Percentiles rank a stretch among this genome's conserved stretches.
Evolutionary conservation across 352 stramenopile species (phyloP).

Genomic region (Globisporangium ultimum): DNA sequence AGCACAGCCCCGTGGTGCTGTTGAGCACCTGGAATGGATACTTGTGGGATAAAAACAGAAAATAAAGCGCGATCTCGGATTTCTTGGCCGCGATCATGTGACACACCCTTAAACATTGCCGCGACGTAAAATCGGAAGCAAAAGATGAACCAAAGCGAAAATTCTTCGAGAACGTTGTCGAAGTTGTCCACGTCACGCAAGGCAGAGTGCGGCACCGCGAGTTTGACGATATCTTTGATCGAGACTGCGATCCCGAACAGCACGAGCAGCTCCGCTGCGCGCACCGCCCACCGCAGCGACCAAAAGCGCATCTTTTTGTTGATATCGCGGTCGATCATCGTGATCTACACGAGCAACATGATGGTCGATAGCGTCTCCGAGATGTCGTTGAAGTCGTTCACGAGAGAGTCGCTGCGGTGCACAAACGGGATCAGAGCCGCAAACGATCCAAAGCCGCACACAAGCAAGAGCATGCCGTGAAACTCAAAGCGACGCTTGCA

Average conservation of each 20-base stretch:
- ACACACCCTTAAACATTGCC: constrained; percentile 13
- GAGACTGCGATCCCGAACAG: constrained; percentile 11
- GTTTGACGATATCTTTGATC: constrained; percentile 7
- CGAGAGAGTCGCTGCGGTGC: constrained; percentile 10
- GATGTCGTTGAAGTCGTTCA: constrained; percentile 28
- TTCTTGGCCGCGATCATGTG: constrained; percentile 5
- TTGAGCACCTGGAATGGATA: constrained; percentile 24
- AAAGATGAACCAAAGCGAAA: constrained; percentile 29
- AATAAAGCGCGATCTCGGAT: constrained; percentile 21
- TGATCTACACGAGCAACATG: constrained; percentile 35
- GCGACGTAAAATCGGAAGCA: constrained; percentile 34
- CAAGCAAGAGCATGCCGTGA: too few species aligned
- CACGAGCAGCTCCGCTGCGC: constrained; percentile 13
- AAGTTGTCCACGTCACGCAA: constrained; percentile 8
- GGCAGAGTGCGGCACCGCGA: background rate
- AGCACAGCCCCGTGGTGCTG: constrained; percentile 23
- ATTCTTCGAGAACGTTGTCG: constrained; percentile 24
- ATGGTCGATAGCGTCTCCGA: constrained; percentile 27
- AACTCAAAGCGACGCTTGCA: constrained; percentile 3
- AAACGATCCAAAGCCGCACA: constrained; percentile 19
- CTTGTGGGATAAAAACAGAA: constrained; percentile 29
- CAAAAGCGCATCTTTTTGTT: constrained; percentile 26
- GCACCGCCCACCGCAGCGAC: constrained; percentile 12
- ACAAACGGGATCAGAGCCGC: constrained; percentile 18
- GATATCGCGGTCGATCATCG: constrained; percentile 29